phyloP scores from a whole-genome alignment of 371 early-diverging fungal genomes.

The Funneliformis caledonium region DNA sequence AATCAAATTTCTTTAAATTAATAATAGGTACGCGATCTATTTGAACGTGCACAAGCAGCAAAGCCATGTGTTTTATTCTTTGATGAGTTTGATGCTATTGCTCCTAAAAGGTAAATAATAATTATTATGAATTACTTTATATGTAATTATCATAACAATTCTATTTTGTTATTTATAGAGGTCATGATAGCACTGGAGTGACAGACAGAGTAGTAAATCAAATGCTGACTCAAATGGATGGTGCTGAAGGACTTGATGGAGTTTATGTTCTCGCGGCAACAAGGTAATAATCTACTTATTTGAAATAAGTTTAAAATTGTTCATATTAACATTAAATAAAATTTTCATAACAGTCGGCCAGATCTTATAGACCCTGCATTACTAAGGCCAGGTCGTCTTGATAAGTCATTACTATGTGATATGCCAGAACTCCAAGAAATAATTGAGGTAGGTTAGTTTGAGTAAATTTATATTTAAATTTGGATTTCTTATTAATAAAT shows the following conservation, averaged over 20 bases:
- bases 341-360: conserved; percentile 78
- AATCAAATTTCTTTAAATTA: not conserved
- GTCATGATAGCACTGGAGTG: conserved; percentile 91
- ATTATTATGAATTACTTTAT: not conserved
- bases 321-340: not conserved
- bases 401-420: conserved; percentile 89
- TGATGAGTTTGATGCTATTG: conserved; percentile 98
- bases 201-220: conserved; percentile 97
- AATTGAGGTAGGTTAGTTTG: conserved; percentile 51
- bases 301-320: not conserved
- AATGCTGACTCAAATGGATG: conserved; percentile 96
- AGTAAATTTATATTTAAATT: not conserved
- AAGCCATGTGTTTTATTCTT: conserved; percentile 92
- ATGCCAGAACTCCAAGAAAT: conserved; percentile 83
- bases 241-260: conserved; percentile 89
- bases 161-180: conserved; percentile 53
- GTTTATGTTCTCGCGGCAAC: conserved; percentile 96
- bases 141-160: not conserved
- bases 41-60: conserved; percentile 91
- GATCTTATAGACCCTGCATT: conserved; percentile 99
- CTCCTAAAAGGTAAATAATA: conserved; percentile 69
- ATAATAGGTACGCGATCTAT: conserved; percentile 78
- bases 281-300: conserved; percentile 54
- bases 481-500: not conserved
- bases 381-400: conserved; percentile 97